These are phyloP conservation scores for Xanthoparmelia taractica DNA, from an alignment of 495 filamentous ascomycete species.

Conservation along the genomic window DNA sequence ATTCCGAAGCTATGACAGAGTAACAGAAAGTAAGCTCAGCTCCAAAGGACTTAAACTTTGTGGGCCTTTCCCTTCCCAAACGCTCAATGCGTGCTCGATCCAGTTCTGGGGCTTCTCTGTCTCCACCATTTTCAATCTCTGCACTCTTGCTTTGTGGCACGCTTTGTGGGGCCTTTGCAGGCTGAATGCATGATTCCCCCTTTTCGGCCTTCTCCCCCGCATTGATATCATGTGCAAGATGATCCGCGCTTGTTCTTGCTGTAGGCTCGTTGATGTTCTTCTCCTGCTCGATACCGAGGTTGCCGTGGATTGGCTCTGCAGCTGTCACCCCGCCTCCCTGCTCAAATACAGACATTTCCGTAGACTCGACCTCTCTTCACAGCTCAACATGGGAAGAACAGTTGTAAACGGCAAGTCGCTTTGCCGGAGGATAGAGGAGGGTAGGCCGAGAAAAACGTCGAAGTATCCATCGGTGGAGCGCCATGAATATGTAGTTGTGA, in stretches of 20 bases:
- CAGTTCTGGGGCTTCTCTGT: conserved; percentile 6
- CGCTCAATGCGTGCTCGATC: conserved; percentile 46
- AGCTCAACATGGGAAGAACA: neutral
- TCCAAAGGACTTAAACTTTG: conserved; percentile 51
- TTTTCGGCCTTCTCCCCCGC: neutral
- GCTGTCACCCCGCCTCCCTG: neutral
- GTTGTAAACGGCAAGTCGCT: neutral
- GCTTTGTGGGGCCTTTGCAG: neutral
- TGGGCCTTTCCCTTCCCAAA: conserved; percentile 64
- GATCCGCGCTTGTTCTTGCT: neutral
- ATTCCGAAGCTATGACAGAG: conserved; percentile 64
- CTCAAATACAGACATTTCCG: neutral
- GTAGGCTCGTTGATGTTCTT: neutral
- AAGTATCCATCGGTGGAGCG: neutral
- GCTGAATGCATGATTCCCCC: neutral
- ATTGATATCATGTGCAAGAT: neutral
- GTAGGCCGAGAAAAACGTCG: neutral
- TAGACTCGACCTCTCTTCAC: neutral
- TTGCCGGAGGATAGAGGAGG: neutral
- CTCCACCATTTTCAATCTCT: neutral
- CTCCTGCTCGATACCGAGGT: neutral
- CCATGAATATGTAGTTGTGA: neutral
- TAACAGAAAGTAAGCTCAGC: conserved; percentile 64
- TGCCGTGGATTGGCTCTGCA: neutral
- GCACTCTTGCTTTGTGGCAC: neutral